phyloP scores from a whole-genome alignment of 1,284 basidiomycete species.

The Pseudozyma pruni region DNA sequence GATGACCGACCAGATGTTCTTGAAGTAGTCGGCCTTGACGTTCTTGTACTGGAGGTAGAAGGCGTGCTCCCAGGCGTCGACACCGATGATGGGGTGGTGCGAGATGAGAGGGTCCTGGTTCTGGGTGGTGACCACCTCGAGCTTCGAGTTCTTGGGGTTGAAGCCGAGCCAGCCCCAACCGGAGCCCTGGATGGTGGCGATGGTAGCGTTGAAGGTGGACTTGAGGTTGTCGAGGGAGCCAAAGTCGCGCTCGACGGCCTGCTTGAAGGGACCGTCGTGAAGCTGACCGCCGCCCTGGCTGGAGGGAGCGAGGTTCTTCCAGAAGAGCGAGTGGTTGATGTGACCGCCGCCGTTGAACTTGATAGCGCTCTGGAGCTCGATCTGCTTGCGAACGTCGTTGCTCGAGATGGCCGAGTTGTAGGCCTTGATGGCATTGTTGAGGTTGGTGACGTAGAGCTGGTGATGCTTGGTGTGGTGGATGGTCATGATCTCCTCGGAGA shows the following conservation, averaged over 20 bases:
- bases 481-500: conserved; percentile 74
- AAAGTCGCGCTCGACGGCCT: conserved; percentile 84
- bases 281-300: conserved; percentile 73
- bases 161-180: conserved; percentile 92
- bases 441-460: conserved; percentile 69
- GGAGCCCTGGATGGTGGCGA: conserved; percentile 94
- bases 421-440: conserved; percentile 81
- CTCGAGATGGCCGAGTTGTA: conserved; percentile 75
- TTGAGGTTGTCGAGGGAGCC: conserved; percentile 82
- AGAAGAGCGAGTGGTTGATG: conserved; percentile 90
- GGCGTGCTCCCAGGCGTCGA: conserved; percentile 95
- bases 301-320: conserved; percentile 80
- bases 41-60: conserved; percentile 67
- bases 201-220: conserved; percentile 84
- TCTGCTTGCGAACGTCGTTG: conserved; percentile 80
- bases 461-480: conserved; percentile 97
- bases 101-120: conserved; percentile 95
- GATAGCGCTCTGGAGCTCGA: conserved; percentile 84
- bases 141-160: conserved; percentile 71
- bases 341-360: conserved; percentile 90
- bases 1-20: conserved; percentile 67
- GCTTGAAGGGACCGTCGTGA: conserved; percentile 76
- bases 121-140: conserved; percentile 83
- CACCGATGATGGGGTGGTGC: conserved; percentile 89
- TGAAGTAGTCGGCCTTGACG: conserved; percentile 64